Evolutionary conservation across 805 yeast species (phyloP).

Genomic region (Priceomyces fermenticarens): DNA sequence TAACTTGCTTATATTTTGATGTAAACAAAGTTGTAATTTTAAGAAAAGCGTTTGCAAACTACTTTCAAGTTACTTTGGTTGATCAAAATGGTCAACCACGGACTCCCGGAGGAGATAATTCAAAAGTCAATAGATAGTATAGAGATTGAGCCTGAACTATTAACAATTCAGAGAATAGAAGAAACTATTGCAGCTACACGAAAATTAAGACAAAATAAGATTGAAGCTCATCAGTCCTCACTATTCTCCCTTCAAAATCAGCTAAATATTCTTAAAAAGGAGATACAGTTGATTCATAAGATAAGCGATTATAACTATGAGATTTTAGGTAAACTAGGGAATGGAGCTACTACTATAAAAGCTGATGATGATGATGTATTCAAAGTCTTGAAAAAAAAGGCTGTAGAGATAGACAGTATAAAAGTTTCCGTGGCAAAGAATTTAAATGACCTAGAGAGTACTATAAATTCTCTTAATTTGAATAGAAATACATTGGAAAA

Average conservation of each 20-base stretch:
- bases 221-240: constrained; percentile 10
- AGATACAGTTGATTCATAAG: constrained; percentile 16
- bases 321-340: constrained; percentile 12
- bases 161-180: constrained; percentile 43
- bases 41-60: too few species aligned
- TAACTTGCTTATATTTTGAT: too few species aligned
- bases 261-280: constrained; percentile 10
- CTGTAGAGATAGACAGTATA: constrained; percentile 38
- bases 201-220: constrained; percentile 22
- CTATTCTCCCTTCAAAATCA: constrained; percentile 9
- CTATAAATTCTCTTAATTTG: constrained; percentile 33
- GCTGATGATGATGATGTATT: constrained; percentile 22
- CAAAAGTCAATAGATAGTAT: constrained; percentile 41
- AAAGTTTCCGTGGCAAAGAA: constrained; percentile 52
- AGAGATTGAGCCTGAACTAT: constrained; percentile 50
- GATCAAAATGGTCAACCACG: constrained; percentile 4
- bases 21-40: too few species aligned
- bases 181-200: constrained; percentile 31
- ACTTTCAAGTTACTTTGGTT: too few species aligned
- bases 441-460: constrained; percentile 46
- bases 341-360: constrained; percentile 1
- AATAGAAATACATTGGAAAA: constrained; percentile 34
- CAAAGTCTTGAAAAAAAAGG: constrained; percentile 22
- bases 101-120: constrained; percentile 9
- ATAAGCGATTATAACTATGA: constrained; percentile 20